phyloP scores from a whole-genome alignment of 2,329 filamentous ascomycete genomes.

The Fonsecaea nubica region DNA sequence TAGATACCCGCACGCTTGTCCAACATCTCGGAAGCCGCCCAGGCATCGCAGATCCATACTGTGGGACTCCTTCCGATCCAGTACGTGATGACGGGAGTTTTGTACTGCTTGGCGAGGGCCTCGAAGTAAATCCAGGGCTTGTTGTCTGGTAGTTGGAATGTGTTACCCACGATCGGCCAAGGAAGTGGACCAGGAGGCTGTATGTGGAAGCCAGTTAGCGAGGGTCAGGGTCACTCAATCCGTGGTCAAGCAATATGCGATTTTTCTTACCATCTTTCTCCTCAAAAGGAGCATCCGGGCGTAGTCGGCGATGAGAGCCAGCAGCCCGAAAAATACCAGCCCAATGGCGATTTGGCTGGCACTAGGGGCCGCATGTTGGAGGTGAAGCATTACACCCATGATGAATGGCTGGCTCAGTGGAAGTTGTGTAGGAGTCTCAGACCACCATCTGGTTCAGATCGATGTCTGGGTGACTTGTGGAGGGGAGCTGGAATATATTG shows the following conservation, averaged over 20 bases:
- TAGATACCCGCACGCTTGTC: conserved; percentile 46
- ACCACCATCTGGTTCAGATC: not conserved
- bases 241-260: too few species aligned
- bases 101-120: conserved; percentile 57
- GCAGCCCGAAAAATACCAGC: conserved; percentile 25
- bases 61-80: conserved; percentile 58
- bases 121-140: conserved; percentile 67
- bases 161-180: conserved; percentile 63
- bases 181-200: conserved; percentile 63
- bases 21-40: conserved; percentile 43
- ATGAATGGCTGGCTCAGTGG: not conserved
- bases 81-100: conserved; percentile 60
- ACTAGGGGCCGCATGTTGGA: conserved; percentile 31
- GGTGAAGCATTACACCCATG: conserved; percentile 34
- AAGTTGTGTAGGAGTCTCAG: conserved; percentile 3
- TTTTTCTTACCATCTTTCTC: conserved; percentile 40
- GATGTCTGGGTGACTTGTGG: not conserved
- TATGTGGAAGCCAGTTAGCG: not conserved
- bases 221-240: not conserved
- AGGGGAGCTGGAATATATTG: not conserved
- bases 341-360: conserved; percentile 31
- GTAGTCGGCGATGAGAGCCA: conserved; percentile 39
- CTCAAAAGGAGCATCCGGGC: conserved; percentile 41
- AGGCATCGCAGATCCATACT: conserved; percentile 44
- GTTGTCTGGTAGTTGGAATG: conserved; percentile 59